phyloP scores from a whole-genome alignment of 2,329 filamentous ascomycete genomes.

The Fusarium sp. region DNA sequence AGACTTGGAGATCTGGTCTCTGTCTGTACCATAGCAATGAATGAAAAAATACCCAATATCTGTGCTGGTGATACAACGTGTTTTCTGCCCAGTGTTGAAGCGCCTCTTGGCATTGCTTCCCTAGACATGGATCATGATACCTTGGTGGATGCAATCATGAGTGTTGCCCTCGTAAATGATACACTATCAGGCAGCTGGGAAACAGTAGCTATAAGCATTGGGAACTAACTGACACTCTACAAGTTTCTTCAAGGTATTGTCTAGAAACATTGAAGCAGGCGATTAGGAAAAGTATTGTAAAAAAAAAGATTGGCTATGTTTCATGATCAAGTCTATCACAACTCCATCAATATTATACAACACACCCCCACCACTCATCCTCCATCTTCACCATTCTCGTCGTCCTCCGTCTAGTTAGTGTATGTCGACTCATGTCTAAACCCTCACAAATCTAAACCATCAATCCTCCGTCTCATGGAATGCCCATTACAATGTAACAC shows the following conservation, averaged over 20 bases:
- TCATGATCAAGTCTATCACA: conserved; percentile 34
- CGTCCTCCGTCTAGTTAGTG: conserved; percentile 26
- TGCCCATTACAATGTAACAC: neutral
- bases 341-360: conserved; percentile 32
- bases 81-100: neutral
- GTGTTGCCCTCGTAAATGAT: neutral
- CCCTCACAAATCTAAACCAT: conserved; percentile 19
- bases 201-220: neutral
- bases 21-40: conserved; percentile 51
- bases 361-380: neutral
- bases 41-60: conserved; percentile 40
- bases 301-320: conserved; percentile 20
- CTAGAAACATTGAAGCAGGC: neutral
- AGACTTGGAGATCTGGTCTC: conserved; percentile 49
- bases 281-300: neutral
- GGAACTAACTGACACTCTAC: too few relatives aligned
- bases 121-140: neutral
- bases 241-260: too few relatives aligned
- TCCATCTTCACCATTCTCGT: neutral
- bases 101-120: neutral
- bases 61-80: neutral
- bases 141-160: neutral
- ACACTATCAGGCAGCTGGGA: neutral
- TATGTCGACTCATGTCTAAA: conserved; percentile 22
- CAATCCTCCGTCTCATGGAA: neutral